Evolutionary conservation across 495 filamentous ascomycete species (phyloP), one percentile per base, ranked within the genome.

Genomic region (Trichoderma orchidacearum): DNA sequence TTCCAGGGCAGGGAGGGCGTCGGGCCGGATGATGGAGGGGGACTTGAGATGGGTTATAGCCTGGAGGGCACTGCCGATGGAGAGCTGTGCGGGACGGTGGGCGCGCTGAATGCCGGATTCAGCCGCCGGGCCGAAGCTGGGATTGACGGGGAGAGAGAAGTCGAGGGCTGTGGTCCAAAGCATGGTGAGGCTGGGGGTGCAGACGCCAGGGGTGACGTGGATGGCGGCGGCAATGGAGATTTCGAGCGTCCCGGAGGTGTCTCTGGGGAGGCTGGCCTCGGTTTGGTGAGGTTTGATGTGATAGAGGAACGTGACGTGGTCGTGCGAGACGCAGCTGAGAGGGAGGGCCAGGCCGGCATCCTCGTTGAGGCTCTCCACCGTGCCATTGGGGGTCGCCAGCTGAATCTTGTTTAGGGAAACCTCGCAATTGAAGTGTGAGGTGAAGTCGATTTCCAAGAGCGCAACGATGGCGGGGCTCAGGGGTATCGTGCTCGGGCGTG

Each of bases 251-350:
- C 66, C 65, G 41, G 71, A 59, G 73, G 78, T 66, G 81, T 68
- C 62, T 65, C 73, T 72, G 77, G 74, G 58, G 72, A 67, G 61
- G 74, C 80, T 66, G n/a, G 31, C 28, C 54, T 81, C 77, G 7
- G 80, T 77, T 58, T 85, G 78, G 51, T 80, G 78, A 0, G 86
- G 85, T 3, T 76, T 75, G 21, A 97, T 73, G 59, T 83, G 83
- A 69, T 93, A 95, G 54, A 96, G 73, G 61, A 94, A 83, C 5
- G 88, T 93, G 54, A 92, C 69, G 67, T 92, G 88, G 61, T 96
- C 90, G 63, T 86, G 81, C 15, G 90, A 86, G 23, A 82, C 83
- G 60, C 87, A 89, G 50, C 67, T 73, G 23, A 90, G 73, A 0
- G 90, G 87, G 9, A 88, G 73, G 27, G 61, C 56, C 57, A 89